Percentiles rank a stretch among this genome's conserved stretches.
Conservation (phyloP, 2,329 filamentous ascomycete species). For the Sclerotinia borealis region DNA sequence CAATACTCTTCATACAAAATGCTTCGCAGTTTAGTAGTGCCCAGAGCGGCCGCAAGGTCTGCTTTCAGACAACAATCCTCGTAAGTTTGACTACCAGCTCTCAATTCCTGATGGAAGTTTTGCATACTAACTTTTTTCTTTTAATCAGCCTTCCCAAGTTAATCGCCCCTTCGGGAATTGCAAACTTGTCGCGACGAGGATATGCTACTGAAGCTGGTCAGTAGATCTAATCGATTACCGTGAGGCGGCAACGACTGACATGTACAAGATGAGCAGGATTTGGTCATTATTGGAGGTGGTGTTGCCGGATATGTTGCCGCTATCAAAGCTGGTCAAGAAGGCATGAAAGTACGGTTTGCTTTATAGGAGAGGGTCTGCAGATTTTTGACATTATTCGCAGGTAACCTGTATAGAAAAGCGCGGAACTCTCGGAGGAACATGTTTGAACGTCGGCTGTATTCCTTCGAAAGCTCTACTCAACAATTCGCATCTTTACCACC, state of each 20-base stretch:
- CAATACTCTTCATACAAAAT: conserved; percentile 38
- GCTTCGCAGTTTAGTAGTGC: conserved; percentile 57
- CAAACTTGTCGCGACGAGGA: conserved; percentile 52
- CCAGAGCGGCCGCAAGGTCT: conserved; percentile 51
- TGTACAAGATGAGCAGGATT: conserved; percentile 82
- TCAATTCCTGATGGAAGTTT: conserved; percentile 9
- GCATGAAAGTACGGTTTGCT: conserved; percentile 67
- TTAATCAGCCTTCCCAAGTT: conserved; percentile 43
- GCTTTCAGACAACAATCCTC: conserved; percentile 46
- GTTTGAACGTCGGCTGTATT: conserved; percentile 98
- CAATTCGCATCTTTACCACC: conserved; percentile 98
- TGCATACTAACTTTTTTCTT: conserved; percentile 19
- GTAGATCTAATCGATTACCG: conserved; percentile 35
- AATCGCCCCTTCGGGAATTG: conserved; percentile 40
- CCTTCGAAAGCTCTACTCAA: conserved; percentile 99
- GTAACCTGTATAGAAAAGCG: conserved; percentile 98
- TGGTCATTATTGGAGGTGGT: conserved; percentile 96
- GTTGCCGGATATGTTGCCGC: conserved; percentile 98
- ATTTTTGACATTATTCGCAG: conserved; percentile 41
- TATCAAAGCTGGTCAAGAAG: conserved; percentile 97
- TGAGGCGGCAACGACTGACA: conserved; percentile 47
- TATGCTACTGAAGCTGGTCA: conserved; percentile 46
- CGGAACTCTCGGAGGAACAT: conserved; percentile 89
- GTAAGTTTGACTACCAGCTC: conserved; percentile 36
- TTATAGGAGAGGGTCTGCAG: conserved; percentile 2